These are phyloP conservation scores for Simmondsia chinensis DNA, from an alignment of 148 eudicot species.

Conservation along the genomic window DNA sequence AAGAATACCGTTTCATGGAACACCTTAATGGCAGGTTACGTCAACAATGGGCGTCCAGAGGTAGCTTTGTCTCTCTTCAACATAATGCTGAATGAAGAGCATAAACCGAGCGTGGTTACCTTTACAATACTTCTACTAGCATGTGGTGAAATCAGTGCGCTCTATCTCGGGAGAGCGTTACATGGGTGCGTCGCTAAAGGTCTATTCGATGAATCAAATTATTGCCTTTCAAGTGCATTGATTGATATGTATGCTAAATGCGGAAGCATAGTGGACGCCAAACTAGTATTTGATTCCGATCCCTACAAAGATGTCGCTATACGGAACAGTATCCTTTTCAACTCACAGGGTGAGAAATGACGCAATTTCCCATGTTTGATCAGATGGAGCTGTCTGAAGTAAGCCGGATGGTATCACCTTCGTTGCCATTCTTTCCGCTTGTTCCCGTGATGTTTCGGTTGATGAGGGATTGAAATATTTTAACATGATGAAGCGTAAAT, in stretches of 20 bases:
- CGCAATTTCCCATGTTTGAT: constrained; percentile 29
- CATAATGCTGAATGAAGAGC: constrained; percentile 28
- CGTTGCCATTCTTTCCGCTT: constrained; percentile 44
- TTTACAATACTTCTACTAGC: constrained; percentile 37
- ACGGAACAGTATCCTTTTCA: constrained; percentile 49
- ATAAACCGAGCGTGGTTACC: constrained; percentile 28
- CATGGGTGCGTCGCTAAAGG: constrained; percentile 39
- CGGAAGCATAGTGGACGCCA: constrained; percentile 30
- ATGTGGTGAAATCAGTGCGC: constrained; percentile 32
- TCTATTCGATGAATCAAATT: constrained; percentile 14
- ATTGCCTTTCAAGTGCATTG: constrained; percentile 25
- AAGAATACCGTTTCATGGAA: constrained; percentile 46
- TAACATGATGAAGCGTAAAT: constrained; percentile 27
- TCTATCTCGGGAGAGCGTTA: constrained; percentile 27
- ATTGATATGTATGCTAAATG: constrained; percentile 45
- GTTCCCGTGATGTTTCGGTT: constrained; percentile 38
- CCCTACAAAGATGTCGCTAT: constrained; percentile 23
- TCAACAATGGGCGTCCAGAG: constrained; percentile 12
- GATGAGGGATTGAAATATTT: constrained; percentile 42
- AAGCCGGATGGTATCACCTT: constrained; percentile 38
- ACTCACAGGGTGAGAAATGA: constrained; percentile 40
- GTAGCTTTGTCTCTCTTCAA: constrained; percentile 26
- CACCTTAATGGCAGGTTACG: constrained; percentile 31
- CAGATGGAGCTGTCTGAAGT: constrained; percentile 25
- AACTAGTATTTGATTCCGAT: constrained; percentile 12